A percentile compares a stretch with the other conserved stretches of the same genome.
Conservation (phyloP, 768 basidiomycete genomes). For the Rhizopogon vinicolor region DNA sequence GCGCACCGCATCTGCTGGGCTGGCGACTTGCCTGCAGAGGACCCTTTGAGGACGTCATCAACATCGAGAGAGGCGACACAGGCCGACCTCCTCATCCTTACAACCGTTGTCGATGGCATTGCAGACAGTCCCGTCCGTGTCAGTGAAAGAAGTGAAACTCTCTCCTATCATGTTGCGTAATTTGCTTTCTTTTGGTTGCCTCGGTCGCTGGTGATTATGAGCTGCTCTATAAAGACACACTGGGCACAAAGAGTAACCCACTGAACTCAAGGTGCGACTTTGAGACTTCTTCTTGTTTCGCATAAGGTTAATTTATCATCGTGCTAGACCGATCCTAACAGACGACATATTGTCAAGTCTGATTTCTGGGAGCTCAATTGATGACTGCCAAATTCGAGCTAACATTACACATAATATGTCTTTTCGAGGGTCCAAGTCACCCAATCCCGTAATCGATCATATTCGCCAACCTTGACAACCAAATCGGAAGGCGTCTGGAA, state of each 20-base stretch:
- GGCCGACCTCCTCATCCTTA: slow-evolving; percentile 28
- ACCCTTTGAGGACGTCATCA: slow-evolving; percentile 65
- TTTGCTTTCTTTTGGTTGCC: not conserved
- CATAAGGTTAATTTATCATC: not conserved
- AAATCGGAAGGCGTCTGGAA: no score
- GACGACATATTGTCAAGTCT: slow-evolving; percentile 91
- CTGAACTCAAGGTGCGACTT: slow-evolving; percentile 73
- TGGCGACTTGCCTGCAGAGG: slow-evolving; percentile 26
- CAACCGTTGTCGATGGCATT: slow-evolving; percentile 81
- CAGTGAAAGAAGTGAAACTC: slow-evolving; percentile 90
- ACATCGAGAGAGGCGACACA: slow-evolving; percentile 86
- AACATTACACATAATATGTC: no score
- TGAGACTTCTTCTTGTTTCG: not conserved
- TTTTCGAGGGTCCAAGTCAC: no score
- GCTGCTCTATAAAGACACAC: slow-evolving; percentile 67
- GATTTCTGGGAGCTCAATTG: slow-evolving; percentile 92
- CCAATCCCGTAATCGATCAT: no score
- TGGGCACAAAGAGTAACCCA: slow-evolving; percentile 88
- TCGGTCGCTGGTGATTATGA: not conserved
- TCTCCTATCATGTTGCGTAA: slow-evolving; percentile 87
- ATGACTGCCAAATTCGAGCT: slow-evolving; percentile 51
- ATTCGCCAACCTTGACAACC: no score
- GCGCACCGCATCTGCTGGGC: slow-evolving; percentile 62
- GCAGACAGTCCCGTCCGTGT: slow-evolving; percentile 93
- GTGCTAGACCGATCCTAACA: slow-evolving; percentile 77